A percentile compares a stretch with the other conserved stretches of the same genome.
These are phyloP conservation scores for Xylaria scruposa DNA, from an alignment of 495 filamentous ascomycete genomes.

Conservation along the genomic window DNA sequence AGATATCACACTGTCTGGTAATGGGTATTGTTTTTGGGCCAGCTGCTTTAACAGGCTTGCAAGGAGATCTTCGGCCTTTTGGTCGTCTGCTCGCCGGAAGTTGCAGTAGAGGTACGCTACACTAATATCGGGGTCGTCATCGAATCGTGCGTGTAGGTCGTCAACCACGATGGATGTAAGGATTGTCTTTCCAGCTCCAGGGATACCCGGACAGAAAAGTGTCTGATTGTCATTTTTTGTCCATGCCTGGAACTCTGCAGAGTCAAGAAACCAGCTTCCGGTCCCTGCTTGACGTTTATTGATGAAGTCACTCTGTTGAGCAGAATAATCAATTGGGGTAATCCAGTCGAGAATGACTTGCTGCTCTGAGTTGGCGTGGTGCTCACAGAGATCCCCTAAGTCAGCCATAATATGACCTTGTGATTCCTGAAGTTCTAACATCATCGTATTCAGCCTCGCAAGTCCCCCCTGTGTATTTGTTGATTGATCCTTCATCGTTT, in stretches of 20 bases:
- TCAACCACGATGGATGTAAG: constrained; percentile 46
- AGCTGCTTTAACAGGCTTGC: constrained; percentile 44
- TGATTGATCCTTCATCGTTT: background rate
- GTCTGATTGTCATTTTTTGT: constrained; percentile 31
- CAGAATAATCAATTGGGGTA: constrained; percentile 31
- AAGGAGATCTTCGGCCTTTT: constrained; percentile 35
- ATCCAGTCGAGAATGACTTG: constrained; percentile 40
- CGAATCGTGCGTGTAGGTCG: constrained; percentile 34
- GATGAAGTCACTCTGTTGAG: constrained; percentile 37
- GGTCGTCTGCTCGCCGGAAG: constrained; percentile 38
- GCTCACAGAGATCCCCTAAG: background rate
- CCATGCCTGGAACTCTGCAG: constrained; percentile 45
- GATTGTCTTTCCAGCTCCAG: constrained; percentile 43
- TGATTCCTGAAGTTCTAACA: background rate
- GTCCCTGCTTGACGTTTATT: constrained; percentile 44
- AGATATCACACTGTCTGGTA: constrained; percentile 35
- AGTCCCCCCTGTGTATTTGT: background rate
- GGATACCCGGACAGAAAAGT: constrained; percentile 55
- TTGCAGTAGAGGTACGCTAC: constrained; percentile 54
- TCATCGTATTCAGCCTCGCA: background rate
- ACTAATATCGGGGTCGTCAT: constrained; percentile 37
- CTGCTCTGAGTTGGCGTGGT: background rate
- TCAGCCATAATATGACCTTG: background rate
- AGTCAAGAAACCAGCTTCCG: constrained; percentile 53
- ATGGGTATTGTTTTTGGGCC: constrained; percentile 12